Evolutionary conservation across 2,329 filamentous ascomycete species (phyloP).

Genomic region (Trichoderma citrinoviride): DNA sequence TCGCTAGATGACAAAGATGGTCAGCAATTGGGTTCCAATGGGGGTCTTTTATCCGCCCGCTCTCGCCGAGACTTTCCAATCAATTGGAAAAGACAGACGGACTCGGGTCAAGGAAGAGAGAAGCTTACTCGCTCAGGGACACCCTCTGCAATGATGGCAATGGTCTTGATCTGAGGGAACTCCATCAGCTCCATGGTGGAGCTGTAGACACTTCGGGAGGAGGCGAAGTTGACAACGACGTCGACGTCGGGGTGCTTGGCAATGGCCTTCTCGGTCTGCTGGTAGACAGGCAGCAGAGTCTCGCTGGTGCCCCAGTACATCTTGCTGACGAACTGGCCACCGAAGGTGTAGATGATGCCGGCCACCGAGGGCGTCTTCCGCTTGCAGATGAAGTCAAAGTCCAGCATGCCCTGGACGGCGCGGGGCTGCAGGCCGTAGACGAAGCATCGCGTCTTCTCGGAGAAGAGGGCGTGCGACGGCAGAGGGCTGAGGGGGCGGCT

Average conservation of each 20-base stretch:
- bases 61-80: not conserved
- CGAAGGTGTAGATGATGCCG: constrained; percentile 99
- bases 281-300: constrained; percentile 97
- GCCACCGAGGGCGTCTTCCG: constrained; percentile 92
- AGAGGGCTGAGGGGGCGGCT: constrained; percentile 89
- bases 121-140: constrained; percentile 87
- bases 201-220: constrained; percentile 96
- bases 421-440: constrained; percentile 98
- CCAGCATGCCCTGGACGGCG: constrained; percentile 89
- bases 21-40: constrained; percentile 25
- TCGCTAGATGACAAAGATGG: constrained; percentile 53
- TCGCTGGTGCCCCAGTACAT: constrained; percentile 99
- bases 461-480: constrained; percentile 88
- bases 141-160: constrained; percentile 99
- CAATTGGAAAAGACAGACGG: not conserved
- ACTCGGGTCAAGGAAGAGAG: not conserved
- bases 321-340: constrained; percentile 99
- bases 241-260: constrained; percentile 97
- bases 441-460: constrained; percentile 99
- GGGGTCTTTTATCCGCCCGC: not conserved
- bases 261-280: constrained; percentile 87
- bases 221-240: constrained; percentile 98
- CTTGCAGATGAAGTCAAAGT: constrained; percentile 99
- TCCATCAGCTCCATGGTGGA: constrained; percentile 99
- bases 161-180: constrained; percentile 93